phyloP scores from a whole-genome alignment of 2,329 filamentous ascomycete genomes.

The Chalaropsis ovoidea region DNA sequence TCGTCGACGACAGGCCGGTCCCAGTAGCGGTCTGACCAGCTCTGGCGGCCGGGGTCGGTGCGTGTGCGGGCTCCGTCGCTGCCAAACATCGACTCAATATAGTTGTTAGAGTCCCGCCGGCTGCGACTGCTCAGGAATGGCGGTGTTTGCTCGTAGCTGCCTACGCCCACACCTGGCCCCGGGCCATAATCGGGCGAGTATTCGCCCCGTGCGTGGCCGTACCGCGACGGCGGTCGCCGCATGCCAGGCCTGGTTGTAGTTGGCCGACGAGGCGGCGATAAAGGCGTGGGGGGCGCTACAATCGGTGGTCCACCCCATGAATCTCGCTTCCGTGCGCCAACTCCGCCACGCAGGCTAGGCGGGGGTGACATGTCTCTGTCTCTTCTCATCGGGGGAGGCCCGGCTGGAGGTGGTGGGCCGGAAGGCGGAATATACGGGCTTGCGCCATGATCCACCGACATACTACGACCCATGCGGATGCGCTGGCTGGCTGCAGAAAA shows the following conservation, averaged over 20 bases:
- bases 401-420: neutral
- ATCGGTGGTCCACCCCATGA: conserved; percentile 21
- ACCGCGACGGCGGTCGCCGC: conserved; percentile 14
- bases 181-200: conserved; percentile 18
- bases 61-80: neutral
- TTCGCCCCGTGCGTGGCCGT: conserved; percentile 8
- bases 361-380: conserved; percentile 15
- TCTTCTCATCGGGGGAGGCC: neutral
- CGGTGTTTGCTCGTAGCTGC: conserved; percentile 16
- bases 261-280: conserved; percentile 21
- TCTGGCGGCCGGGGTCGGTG: conserved; percentile 7
- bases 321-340: conserved; percentile 20
- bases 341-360: conserved; percentile 14
- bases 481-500: conserved; percentile 1
- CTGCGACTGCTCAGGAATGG: neutral
- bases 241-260: conserved; percentile 17
- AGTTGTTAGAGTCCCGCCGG: conserved; percentile 16
- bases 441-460: conserved; percentile 24
- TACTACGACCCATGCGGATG: conserved; percentile 17
- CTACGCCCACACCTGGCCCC: neutral
- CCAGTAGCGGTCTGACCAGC: conserved; percentile 20
- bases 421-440: conserved; percentile 18
- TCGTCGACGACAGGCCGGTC: conserved; percentile 10
- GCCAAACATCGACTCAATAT: conserved; percentile 11
- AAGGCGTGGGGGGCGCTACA: conserved; percentile 22